Conservation (phyloP, 306 rosid species). For the Prunus campanulata region DNA sequence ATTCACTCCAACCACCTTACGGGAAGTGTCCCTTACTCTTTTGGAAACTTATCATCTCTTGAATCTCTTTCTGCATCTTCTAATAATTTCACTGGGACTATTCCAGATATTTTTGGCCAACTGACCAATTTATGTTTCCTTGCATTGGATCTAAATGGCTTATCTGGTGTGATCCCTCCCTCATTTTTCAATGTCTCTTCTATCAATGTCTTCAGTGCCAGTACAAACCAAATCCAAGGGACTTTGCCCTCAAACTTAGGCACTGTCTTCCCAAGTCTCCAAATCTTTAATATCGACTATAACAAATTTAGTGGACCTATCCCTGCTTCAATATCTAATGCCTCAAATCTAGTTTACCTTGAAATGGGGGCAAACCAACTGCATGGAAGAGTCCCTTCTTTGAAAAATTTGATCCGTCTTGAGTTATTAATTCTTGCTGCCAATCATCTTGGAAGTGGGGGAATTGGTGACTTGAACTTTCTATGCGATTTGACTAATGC, state of each 20-base stretch:
- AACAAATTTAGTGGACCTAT: not conserved
- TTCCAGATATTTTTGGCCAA: not conserved
- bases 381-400: not conserved
- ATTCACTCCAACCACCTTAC: not conserved
- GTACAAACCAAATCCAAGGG: not conserved
- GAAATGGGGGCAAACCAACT: not conserved
- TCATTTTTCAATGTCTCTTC: constrained; percentile 4
- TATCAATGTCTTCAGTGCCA: rapidly evolving
- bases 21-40: not conserved
- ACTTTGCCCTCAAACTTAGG: not conserved
- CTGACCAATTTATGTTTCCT: not conserved
- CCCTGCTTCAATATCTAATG: not conserved
- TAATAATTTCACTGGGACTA: not conserved
- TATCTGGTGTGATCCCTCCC: not conserved
- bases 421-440: not conserved
- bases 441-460: not conserved
- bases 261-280: not conserved
- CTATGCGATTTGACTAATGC: not conserved
- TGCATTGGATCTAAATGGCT: rapidly evolving
- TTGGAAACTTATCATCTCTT: not conserved
- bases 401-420: not conserved
- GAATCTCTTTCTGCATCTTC: rapidly evolving
- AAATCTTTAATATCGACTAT: rapidly evolving
- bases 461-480: not conserved
- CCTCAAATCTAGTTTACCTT: not conserved